phyloP scores from a whole-genome alignment of 768 basidiomycete species.

The Phlegmacium glaucopus region DNA sequence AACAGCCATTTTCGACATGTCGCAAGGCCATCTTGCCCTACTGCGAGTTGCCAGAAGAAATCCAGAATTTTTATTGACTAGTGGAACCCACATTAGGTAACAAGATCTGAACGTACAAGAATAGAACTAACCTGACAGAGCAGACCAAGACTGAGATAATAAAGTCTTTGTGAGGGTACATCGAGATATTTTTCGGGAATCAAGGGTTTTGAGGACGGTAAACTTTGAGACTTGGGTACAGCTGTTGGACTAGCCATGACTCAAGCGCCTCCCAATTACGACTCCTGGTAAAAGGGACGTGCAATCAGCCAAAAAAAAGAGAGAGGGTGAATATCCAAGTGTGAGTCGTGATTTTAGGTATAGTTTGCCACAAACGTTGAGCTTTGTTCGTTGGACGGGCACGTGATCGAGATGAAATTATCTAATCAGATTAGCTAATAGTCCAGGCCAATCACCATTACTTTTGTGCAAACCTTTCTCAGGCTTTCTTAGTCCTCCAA shows the following conservation, averaged over 20 bases:
- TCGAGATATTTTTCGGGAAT: constrained; percentile 75
- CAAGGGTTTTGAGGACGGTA: constrained; percentile 36
- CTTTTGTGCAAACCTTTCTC: too few species aligned
- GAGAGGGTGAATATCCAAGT: too few species aligned
- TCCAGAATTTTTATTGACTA: constrained; percentile 80
- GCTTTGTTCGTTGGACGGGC: too few species aligned
- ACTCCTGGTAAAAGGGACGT: too few species aligned
- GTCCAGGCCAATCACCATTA: too few species aligned
- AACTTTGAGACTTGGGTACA: constrained; percentile 2
- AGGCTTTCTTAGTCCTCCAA: too few species aligned
- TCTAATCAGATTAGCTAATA: too few species aligned
- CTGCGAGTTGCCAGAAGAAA: constrained; percentile 53
- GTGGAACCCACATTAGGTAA: constrained; percentile 2
- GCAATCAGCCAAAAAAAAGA: too few species aligned
- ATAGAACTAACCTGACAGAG: constrained; percentile 62
- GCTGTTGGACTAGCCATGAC: constrained; percentile 11
- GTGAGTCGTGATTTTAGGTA: too few species aligned
- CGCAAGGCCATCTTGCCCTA: constrained; percentile 37
- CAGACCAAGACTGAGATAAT: constrained; percentile 70
- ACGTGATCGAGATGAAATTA: too few species aligned
- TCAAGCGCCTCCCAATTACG: not conserved
- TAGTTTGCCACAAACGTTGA: too few species aligned
- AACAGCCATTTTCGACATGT: constrained; percentile 70
- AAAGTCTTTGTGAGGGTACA: constrained; percentile 76
- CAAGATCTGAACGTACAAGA: not conserved